Evolutionary conservation across 2,329 filamentous ascomycete species (phyloP).

Genomic region (Stachybotrys chlorohalonatus): DNA sequence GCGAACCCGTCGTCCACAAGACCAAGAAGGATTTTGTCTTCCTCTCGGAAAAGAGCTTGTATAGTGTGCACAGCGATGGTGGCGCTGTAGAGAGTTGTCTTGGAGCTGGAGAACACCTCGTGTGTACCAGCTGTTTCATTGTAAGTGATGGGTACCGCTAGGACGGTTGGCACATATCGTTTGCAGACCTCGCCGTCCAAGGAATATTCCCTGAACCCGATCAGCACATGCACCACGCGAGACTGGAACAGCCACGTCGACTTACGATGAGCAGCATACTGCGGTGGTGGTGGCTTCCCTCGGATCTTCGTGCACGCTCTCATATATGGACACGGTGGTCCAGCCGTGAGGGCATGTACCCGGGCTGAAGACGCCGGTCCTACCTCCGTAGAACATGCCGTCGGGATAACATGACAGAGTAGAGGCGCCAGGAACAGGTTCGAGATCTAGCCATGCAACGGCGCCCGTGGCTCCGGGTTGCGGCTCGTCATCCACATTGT

Average conservation of each 20-base stretch:
- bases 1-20: constrained; percentile 16
- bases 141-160: constrained; percentile 27
- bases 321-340: constrained; percentile 25
- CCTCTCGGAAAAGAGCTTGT: constrained; percentile 26
- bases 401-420: constrained; percentile 31
- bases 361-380: constrained; percentile 29
- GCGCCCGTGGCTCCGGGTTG: constrained; percentile 15
- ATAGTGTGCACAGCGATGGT: constrained; percentile 27
- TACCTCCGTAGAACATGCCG: constrained; percentile 26
- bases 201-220: constrained; percentile 20
- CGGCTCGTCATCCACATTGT: constrained; percentile 17
- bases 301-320: constrained; percentile 16
- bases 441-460: constrained; percentile 27
- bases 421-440: constrained; percentile 23
- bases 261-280: constrained; percentile 32
- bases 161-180: constrained; percentile 22
- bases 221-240: constrained; percentile 6
- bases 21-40: constrained; percentile 23
- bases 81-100: constrained; percentile 26
- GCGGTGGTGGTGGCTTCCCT: constrained; percentile 26
- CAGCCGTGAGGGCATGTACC: constrained; percentile 29
- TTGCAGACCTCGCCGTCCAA: constrained; percentile 23
- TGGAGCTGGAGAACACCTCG: constrained; percentile 22
- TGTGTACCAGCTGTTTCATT: constrained; percentile 25
- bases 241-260: constrained; percentile 2